Evolutionary conservation across 2,329 filamentous ascomycete species (phyloP), one percentile per base, ranked within the genome.

Genomic region (Diaporthe sp.): DNA sequence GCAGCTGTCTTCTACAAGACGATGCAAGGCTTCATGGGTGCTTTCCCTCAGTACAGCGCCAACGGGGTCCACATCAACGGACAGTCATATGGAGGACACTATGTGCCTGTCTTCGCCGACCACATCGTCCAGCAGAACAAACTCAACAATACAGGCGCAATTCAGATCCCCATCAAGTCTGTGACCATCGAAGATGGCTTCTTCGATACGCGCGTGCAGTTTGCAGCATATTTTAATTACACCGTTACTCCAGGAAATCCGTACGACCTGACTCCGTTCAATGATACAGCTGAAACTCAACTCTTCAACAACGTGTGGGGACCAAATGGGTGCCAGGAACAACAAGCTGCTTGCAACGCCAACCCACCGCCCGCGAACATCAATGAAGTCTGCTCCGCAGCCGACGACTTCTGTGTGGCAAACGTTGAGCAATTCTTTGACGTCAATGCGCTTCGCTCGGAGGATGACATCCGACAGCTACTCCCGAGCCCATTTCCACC

Each of bases 41-140:
- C 63, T 1, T 68, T 68, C 8, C 63, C 63, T 1, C 63, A 68
- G 44, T 68, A 68, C 44, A 68, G 63, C 44, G 63, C 63, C 20
- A 68, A 68, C 13, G 63, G 63, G 6, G 63, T 68, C 12, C 44
- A 68, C 60, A 85, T 89, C 39, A 85, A 87, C 0, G 88, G 87
- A 0, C 87, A 89, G 76, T 86, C 85, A 74, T 89, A 87, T 80
- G 87, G 85, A 37, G 87, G 87, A 9, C 85, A 88, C 78, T 89
- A 88, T 76, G 84, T 88, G 25, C 87, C 87, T 2, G 82, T 83
- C 39, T 81, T 86, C 8, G 86, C 83, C 7, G 82, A 84, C 22
- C 82, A 88, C 68, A 87, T 88, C 34, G 79, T 88, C 9, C 80
- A 81, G 1, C 85, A 87, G 73, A 88, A 88, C 74, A 76, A 81